Percentiles rank a stretch among this genome's conserved stretches.
These are phyloP conservation scores for Zizania latifolia DNA, from an alignment of 176 grass and related monocot species.

Conservation along the genomic window DNA sequence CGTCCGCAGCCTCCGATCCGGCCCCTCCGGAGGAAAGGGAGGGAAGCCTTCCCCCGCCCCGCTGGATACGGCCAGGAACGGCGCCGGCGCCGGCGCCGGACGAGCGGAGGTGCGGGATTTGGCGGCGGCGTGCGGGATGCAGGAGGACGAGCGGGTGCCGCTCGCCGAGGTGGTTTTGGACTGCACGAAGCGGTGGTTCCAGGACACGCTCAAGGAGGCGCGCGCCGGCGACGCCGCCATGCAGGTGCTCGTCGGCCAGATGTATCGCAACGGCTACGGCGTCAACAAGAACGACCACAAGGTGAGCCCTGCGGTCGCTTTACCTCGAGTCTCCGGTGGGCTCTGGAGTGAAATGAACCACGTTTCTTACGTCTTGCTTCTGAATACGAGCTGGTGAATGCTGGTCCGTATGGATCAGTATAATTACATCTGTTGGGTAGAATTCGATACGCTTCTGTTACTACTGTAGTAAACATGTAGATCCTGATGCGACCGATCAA, in stretches of 20 bases:
- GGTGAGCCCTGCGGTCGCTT: constrained; percentile 37
- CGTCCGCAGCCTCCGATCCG: constrained; percentile 5
- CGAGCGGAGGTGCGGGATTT: constrained; percentile 29
- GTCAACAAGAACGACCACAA: constrained; percentile 70
- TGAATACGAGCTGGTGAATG: constrained; percentile 8
- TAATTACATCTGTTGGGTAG: constrained; percentile 2
- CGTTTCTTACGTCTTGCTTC: background rate
- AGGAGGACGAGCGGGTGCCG: constrained; percentile 46
- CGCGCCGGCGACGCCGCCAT: constrained; percentile 67
- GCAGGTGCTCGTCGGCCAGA: constrained; percentile 95
- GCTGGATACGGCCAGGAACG: constrained; percentile 52
- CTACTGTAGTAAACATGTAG: background rate
- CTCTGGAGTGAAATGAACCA: background rate
- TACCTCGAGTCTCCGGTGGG: background rate
- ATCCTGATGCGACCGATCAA: background rate
- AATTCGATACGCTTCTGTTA: background rate
- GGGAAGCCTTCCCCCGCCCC: background rate
- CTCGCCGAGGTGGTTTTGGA: constrained; percentile 68
- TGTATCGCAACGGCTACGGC: constrained; percentile 92
- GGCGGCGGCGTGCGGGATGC: constrained; percentile 36
- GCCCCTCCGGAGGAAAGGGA: constrained; percentile 20
- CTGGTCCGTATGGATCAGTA: background rate
- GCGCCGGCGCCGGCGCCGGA: constrained; percentile 25
- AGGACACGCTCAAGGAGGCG: constrained; percentile 89
- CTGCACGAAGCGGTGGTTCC: constrained; percentile 86